A percentile compares a stretch with the other conserved stretches of the same genome.
phyloP scores from a whole-genome alignment of 2,329 filamentous ascomycete species.

The Clarireedia hainanense region DNA sequence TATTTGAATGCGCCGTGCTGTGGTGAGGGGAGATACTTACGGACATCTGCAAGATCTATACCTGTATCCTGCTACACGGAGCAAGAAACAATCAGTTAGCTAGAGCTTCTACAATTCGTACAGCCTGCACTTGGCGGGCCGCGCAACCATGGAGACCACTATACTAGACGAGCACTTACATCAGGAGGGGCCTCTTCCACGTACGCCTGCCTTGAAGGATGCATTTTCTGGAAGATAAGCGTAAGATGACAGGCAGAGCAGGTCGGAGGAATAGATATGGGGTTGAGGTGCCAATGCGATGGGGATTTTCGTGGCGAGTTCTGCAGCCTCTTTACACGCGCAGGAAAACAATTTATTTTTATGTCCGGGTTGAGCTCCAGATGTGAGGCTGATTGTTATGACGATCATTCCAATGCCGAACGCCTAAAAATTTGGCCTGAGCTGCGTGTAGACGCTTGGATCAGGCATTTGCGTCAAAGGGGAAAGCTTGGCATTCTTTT shows the following conservation, averaged over 20 bases:
- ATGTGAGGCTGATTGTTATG: background rate
- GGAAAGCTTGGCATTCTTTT: no score
- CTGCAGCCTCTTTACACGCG: background rate
- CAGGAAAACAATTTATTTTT: background rate
- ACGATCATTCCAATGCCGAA: background rate
- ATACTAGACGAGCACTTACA: constrained; percentile 41
- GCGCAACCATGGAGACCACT: background rate
- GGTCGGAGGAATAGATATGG: no score
- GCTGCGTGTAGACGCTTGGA: background rate
- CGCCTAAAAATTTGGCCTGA: background rate
- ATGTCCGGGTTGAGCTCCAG: background rate
- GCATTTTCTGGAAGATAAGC: constrained; percentile 41
- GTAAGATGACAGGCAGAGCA: no score
- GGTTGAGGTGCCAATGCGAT: background rate
- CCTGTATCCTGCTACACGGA: constrained; percentile 30
- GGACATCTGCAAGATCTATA: constrained; percentile 55
- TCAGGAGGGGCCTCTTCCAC: constrained; percentile 75
- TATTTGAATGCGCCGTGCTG: constrained; percentile 12
- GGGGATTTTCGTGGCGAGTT: background rate
- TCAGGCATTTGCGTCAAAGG: background rate
- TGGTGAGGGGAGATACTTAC: constrained; percentile 37
- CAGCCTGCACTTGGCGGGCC: no score
- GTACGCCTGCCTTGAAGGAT: constrained; percentile 86
- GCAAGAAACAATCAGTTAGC: background rate
- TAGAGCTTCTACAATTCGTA: background rate